Conservation (phyloP, 208 protist genomes). For the Naegleria fowleri region DNA sequence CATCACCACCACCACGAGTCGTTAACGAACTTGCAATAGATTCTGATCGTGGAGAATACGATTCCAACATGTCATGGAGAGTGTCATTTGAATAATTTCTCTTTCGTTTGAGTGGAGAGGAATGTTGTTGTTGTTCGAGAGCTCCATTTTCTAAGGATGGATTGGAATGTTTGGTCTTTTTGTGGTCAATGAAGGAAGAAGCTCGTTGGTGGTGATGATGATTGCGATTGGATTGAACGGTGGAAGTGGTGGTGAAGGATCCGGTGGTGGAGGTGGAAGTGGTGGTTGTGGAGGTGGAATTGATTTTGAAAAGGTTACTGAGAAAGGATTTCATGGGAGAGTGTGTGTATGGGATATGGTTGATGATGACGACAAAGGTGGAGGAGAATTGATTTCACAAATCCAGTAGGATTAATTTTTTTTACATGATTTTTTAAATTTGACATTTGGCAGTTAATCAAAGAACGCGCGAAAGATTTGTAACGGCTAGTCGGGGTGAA, state of each 20-base stretch:
- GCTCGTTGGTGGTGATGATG: too few relatives aligned
- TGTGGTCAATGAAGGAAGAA: too few relatives aligned
- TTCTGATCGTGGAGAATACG: not conserved
- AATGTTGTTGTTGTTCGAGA: not conserved
- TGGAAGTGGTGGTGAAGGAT: not conserved
- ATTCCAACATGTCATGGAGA: not conserved
- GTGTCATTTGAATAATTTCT: not conserved
- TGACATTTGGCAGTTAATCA: not conserved
- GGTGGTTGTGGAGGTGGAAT: not conserved
- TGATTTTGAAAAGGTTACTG: not conserved
- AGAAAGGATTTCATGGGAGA: not conserved
- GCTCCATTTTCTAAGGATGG: too few relatives aligned
- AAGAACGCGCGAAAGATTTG: not conserved
- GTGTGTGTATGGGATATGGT: not conserved
- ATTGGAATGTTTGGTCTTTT: too few relatives aligned
- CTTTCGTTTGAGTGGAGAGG: not conserved
- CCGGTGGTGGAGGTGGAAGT: not conserved
- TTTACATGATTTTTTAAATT: not conserved
- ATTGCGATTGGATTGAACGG: too few relatives aligned
- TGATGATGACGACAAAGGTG: too few relatives aligned
- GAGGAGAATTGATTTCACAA: too few relatives aligned
- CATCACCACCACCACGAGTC: too few relatives aligned
- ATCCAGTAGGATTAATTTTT: not conserved
- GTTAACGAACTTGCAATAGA: too few relatives aligned
- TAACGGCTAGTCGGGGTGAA: not conserved